phyloP scores from a whole-genome alignment of 2,329 filamentous ascomycete genomes.

The Talaromyces sp. region DNA sequence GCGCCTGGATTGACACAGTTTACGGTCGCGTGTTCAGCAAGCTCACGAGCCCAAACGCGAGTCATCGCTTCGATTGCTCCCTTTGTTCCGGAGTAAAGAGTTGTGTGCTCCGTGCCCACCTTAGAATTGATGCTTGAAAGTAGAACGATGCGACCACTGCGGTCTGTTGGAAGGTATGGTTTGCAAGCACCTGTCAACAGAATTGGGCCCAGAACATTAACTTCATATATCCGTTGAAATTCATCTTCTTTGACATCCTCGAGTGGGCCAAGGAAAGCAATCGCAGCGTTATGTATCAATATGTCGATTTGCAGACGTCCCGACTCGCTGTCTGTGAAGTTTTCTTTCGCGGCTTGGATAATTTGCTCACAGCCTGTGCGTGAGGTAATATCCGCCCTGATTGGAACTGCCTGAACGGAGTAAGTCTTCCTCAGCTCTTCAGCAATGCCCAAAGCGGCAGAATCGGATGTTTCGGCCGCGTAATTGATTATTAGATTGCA shows the following conservation, averaged over 20 bases:
- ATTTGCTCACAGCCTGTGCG: background rate
- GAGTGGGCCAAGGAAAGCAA: slow-evolving; percentile 40
- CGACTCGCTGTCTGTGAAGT: background rate
- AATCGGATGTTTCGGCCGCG: slow-evolving; percentile 58
- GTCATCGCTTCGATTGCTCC: slow-evolving; percentile 66
- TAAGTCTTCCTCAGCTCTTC: background rate
- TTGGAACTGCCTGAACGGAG: background rate
- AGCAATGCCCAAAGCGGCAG: slow-evolving; percentile 33
- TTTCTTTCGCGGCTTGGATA: background rate
- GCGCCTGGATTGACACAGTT: slow-evolving; percentile 60
- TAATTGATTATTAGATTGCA: slow-evolving; percentile 64
- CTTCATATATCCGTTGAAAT: slow-evolving; percentile 58
- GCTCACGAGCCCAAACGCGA: slow-evolving; percentile 61
- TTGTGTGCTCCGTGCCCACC: slow-evolving; percentile 44
- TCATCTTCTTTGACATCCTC: slow-evolving; percentile 44
- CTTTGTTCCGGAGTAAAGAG: slow-evolving; percentile 64
- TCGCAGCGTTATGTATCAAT: slow-evolving; percentile 62
- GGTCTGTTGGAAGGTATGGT: slow-evolving; percentile 59
- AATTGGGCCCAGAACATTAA: slow-evolving; percentile 62
- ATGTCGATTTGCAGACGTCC: slow-evolving; percentile 56
- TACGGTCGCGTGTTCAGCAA: slow-evolving; percentile 59
- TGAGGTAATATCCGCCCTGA: slow-evolving; percentile 1
- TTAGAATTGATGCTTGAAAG: slow-evolving; percentile 1
- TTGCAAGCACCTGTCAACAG: slow-evolving; percentile 58
- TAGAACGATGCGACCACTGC: slow-evolving; percentile 33